Percentiles rank a stretch among this genome's conserved stretches.
Evolutionary conservation across 140 eudicot genomes (phyloP).

Genomic region (Erigeron philadelphicus): DNA sequence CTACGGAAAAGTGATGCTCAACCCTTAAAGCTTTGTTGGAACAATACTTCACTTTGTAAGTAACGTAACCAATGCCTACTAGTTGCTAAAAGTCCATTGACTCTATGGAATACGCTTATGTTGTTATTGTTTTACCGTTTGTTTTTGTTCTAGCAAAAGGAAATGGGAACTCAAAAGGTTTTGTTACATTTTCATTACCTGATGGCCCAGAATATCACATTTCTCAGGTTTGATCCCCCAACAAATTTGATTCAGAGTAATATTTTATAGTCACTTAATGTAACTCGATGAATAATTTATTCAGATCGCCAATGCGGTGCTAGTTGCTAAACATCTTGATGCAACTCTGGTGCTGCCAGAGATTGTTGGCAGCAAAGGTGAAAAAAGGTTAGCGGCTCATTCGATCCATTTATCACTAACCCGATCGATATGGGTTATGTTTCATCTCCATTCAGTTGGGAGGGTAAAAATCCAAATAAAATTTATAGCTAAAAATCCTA

Average conservation of each 20-base stretch:
- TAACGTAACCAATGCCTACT: too few species aligned
- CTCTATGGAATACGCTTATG: neutral
- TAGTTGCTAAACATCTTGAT: conserved; percentile 56
- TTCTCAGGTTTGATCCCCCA: conserved; percentile 47
- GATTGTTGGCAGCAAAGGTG: conserved; percentile 55
- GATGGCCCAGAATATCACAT: conserved; percentile 69
- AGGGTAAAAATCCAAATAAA: too few species aligned
- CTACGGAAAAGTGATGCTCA: conserved; percentile 24
- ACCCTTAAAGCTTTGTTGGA: conserved; percentile 51
- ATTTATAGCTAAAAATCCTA: too few species aligned
- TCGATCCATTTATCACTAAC: too few species aligned
- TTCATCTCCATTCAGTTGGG: too few species aligned
- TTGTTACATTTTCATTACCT: conserved; percentile 45
- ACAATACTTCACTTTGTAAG: conserved; percentile 38
- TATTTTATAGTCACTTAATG: neutral
- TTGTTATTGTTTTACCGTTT: neutral
- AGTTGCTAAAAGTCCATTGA: too few species aligned
- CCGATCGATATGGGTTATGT: too few species aligned
- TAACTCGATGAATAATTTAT: conserved; percentile 20
- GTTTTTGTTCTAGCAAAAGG: conserved; percentile 29
- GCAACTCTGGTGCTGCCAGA: conserved; percentile 79
- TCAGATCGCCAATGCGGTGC: conserved; percentile 66
- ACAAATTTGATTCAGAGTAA: neutral
- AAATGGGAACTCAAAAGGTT: conserved; percentile 36
- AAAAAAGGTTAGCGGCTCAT: conserved; percentile 40